Evolutionary conservation across 2,329 filamentous ascomycete species (phyloP), one percentile per base, ranked within the genome.

Genomic region (Nannizzia gypsea): DNA sequence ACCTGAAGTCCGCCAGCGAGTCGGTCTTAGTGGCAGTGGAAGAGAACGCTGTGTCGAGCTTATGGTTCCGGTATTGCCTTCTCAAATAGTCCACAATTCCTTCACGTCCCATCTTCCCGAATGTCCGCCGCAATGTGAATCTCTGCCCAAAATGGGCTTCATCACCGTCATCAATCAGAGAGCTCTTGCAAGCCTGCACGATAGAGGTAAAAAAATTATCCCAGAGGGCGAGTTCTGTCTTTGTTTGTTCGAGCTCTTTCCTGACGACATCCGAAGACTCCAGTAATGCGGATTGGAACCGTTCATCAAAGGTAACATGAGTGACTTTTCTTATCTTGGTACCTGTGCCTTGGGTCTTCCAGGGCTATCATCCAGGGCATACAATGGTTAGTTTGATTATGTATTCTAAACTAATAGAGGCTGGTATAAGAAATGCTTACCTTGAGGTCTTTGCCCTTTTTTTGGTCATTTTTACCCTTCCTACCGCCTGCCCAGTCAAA

Each of bases 1-100:
- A 90, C n/a, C 90, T 83, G 65, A 96, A 76, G 73, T 96, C 90
- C n/a, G 89, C 83, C 13, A 95, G 74, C 20, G 79, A 79, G 66
- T 78, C 76, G 66, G 91, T 88, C 31, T 81, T 80, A 50, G 78
- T 74, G 31, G 82, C 74, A 56, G 86, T 75, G 2, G 76, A 73
- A 1, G 84, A 81, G 68, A 87, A 83, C 26, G 76, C 77, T 1
- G 77, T 70, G 11, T 81, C 80, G 61, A 84, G 76, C 20, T 87
- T 74, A 64, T 85, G 84, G 40, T 81, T 83, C 66, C 86, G 84
- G 69, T 93, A 89, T 34, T 82, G 76, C 67, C n/a, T 46, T 13
- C 20, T 11, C 15, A 58, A 5, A 38, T 58, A 6, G 8, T 31
- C 20, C 8, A 15, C 11, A 17, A 58, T 15, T 34, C 40, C 56